Evolutionary conservation across 179 eudicot species (phyloP).

Genomic region (Actinidia chinensis): DNA sequence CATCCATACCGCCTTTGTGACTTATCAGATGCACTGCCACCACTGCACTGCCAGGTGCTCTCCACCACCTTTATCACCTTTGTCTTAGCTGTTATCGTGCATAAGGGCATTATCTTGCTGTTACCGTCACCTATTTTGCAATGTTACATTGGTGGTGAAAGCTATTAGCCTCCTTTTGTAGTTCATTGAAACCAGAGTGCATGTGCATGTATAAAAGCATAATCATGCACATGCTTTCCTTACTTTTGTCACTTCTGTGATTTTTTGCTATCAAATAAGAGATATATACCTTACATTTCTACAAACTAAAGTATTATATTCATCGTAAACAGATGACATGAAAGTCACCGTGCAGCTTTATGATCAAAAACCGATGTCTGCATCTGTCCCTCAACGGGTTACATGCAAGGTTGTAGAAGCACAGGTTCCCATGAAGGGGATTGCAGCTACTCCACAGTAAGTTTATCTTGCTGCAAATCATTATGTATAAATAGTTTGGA

Average conservation of each 20-base stretch:
- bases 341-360: conserved; percentile 62
- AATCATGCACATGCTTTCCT: not conserved
- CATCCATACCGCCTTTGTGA: not conserved
- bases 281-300: not conserved
- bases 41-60: not conserved
- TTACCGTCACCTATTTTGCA: not conserved
- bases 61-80: not conserved
- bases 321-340: conserved; percentile 70
- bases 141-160: not conserved
- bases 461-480: conserved; percentile 22
- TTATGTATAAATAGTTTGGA: not conserved
- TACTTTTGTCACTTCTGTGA: not conserved
- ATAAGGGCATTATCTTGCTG: not conserved
- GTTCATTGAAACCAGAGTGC: not conserved
- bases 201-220: not conserved
- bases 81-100: not conserved
- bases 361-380: conserved; percentile 80
- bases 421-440: conserved; percentile 69
- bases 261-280: not conserved
- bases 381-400: conserved; percentile 81
- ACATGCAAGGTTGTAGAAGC: conserved; percentile 91
- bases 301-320: conserved; percentile 6
- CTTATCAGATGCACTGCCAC: not conserved
- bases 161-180: not conserved
- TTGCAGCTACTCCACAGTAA: conserved; percentile 79